phyloP scores from a whole-genome alignment of 345 rosid species.

The Acer campestre region DNA sequence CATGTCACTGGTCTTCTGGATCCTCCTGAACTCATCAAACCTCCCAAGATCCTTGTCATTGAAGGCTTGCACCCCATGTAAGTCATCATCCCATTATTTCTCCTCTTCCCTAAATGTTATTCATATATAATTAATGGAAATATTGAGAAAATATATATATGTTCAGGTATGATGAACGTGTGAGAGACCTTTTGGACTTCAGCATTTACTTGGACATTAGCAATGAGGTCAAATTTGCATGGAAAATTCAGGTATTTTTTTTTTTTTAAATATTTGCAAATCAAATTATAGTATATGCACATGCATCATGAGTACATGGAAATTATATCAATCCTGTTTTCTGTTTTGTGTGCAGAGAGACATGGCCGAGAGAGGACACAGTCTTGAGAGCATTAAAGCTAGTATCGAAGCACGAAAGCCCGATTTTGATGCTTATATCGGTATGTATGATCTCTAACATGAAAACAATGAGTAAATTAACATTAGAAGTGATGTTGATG shows the following conservation, averaged over 20 bases:
- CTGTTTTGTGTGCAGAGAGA: slow-evolving; percentile 64
- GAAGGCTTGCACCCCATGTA: slow-evolving; percentile 99
- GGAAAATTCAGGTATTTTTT: slow-evolving; percentile 67
- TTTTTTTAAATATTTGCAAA: no score
- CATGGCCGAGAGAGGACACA: slow-evolving; percentile 99
- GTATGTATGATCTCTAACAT: slow-evolving; percentile 33
- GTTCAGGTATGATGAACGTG: slow-evolving; percentile 81
- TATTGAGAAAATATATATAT: not conserved
- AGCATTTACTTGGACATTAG: slow-evolving; percentile 97
- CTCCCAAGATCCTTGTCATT: slow-evolving; percentile 96
- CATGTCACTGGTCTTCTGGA: slow-evolving; percentile 92
- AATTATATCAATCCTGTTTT: not conserved
- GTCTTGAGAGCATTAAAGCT: slow-evolving; percentile 96
- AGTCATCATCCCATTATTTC: slow-evolving; percentile 29
- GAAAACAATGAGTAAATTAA: no score
- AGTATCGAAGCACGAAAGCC: slow-evolving; percentile 97
- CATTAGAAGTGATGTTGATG: no score
- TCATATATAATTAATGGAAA: no score
- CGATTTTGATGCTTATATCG: slow-evolving; percentile 92
- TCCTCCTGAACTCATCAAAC: slow-evolving; percentile 87
- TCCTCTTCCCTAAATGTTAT: not conserved
- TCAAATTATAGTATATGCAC: no score
- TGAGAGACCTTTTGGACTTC: slow-evolving; percentile 86
- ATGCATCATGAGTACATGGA: no score
- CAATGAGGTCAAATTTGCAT: slow-evolving; percentile 96